Evolutionary conservation across 192 early-diverging fungal genomes (phyloP).

Genomic region (Spizellomyces punctatus): DNA sequence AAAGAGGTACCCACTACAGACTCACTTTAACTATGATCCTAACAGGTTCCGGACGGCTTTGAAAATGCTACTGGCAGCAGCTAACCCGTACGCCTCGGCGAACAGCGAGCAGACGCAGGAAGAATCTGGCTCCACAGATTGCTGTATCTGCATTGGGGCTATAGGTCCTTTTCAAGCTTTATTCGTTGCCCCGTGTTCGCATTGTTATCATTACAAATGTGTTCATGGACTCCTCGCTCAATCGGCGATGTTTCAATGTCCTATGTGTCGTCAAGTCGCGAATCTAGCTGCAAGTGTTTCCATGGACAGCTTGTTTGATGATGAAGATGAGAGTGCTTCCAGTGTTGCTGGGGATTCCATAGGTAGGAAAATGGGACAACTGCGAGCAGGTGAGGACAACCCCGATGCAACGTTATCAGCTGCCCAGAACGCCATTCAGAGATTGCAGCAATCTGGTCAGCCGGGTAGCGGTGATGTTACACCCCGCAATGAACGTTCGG

Average conservation of each 20-base stretch:
- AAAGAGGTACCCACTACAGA: neutral
- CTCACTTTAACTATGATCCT: slow-evolving; percentile 1
- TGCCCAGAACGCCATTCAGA: neutral
- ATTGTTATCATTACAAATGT: slow-evolving; percentile 69
- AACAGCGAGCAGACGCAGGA: slow-evolving; percentile 36
- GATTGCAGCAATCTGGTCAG: neutral
- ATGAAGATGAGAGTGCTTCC: slow-evolving; percentile 11
- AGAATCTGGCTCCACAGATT: slow-evolving; percentile 48
- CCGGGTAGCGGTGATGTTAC: slow-evolving; percentile 19
- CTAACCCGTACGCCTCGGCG: slow-evolving; percentile 53
- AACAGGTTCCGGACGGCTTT: slow-evolving; percentile 51
- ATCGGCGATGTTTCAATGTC: slow-evolving; percentile 65
- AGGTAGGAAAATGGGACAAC: slow-evolving; percentile 16
- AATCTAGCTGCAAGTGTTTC: slow-evolving; percentile 59
- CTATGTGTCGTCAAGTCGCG: slow-evolving; percentile 64
- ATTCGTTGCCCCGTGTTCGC: slow-evolving; percentile 65
- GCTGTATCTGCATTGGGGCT: slow-evolving; percentile 60
- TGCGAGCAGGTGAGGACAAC: slow-evolving; percentile 13
- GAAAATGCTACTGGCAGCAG: slow-evolving; percentile 54
- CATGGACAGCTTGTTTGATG: slow-evolving; percentile 47
- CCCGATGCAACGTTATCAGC: neutral
- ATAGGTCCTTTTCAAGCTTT: slow-evolving; percentile 63
- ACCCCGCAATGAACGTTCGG: slow-evolving; percentile 16
- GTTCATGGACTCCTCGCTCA: slow-evolving; percentile 47
- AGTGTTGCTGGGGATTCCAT: neutral